phyloP scores from a whole-genome alignment of 2,329 filamentous ascomycete genomes.

The Anthostomella pinea region DNA sequence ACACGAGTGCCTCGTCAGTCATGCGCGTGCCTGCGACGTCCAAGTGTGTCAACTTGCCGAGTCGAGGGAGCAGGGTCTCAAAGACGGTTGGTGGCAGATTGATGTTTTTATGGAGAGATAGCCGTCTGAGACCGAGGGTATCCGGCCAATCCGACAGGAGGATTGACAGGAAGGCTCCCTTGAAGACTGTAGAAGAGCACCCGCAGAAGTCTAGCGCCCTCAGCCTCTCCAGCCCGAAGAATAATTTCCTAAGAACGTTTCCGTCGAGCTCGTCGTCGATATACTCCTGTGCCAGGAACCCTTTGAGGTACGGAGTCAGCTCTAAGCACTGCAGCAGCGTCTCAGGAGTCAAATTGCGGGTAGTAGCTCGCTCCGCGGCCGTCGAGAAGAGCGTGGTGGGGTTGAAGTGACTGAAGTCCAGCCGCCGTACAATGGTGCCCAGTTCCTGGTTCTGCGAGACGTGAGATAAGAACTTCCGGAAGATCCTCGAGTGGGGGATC shows the following conservation, averaged over 20 bases:
- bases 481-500: conserved; percentile 79
- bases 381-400: conserved; percentile 74
- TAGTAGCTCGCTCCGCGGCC: conserved; percentile 69
- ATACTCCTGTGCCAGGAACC: conserved; percentile 79
- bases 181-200: conserved; percentile 67
- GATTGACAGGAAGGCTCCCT: conserved; percentile 58
- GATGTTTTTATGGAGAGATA: conserved; percentile 78
- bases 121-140: conserved; percentile 57
- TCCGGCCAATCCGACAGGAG: conserved; percentile 53
- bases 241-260: conserved; percentile 67
- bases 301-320: conserved; percentile 69
- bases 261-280: conserved; percentile 71
- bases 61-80: conserved; percentile 67
- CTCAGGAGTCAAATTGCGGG: conserved; percentile 71
- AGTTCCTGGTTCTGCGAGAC: conserved; percentile 64
- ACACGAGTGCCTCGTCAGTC: conserved; percentile 66
- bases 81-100: conserved; percentile 66
- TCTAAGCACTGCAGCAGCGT: conserved; percentile 70
- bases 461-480: conserved; percentile 75
- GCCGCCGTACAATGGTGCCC: conserved; percentile 71
- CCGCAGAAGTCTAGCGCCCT: conserved; percentile 74
- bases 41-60: conserved; percentile 68
- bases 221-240: conserved; percentile 63
- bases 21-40: conserved; percentile 78
- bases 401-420: conserved; percentile 86